Evolutionary conservation across 1,284 basidiomycete genomes (phyloP).

Genomic region (Cryptococcus sp.): DNA sequence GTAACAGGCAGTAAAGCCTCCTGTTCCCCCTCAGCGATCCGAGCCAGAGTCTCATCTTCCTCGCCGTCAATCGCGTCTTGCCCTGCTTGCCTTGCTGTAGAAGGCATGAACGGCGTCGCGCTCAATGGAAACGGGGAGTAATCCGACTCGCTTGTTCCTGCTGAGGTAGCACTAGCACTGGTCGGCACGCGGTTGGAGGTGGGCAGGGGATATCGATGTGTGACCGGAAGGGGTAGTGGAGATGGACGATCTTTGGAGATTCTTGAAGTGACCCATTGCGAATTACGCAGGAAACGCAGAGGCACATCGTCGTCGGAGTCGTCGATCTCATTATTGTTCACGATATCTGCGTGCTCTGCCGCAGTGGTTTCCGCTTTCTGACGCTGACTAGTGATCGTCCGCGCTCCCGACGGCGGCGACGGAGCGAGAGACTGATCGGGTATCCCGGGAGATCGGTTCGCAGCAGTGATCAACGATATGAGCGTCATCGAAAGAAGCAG

Average conservation of each 20-base stretch:
- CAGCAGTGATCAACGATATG: constrained; percentile 28
- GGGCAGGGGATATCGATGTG: neutral
- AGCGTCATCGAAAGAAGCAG: constrained; percentile 29
- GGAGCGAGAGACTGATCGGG: constrained; percentile 39
- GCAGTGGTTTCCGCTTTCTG: too few species aligned
- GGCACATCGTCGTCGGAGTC: constrained; percentile 34
- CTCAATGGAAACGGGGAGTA: constrained; percentile 34
- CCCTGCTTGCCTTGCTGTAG: constrained; percentile 23
- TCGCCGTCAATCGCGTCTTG: constrained; percentile 18
- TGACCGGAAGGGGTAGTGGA: constrained; percentile 23
- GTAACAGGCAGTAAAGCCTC: neutral
- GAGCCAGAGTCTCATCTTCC: constrained; percentile 4
- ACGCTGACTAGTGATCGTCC: too few species aligned
- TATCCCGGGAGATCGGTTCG: constrained; percentile 23
- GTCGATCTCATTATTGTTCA: constrained; percentile 3
- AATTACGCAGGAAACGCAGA: constrained; percentile 29
- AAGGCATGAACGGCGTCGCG: constrained; percentile 27
- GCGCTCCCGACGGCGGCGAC: constrained; percentile 13
- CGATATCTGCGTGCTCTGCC: too few species aligned
- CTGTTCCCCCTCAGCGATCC: neutral
- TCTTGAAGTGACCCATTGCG: constrained; percentile 29
- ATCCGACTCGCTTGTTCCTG: constrained; percentile 7
- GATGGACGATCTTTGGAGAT: constrained; percentile 29
- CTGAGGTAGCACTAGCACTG: neutral
- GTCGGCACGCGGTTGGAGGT: too few species aligned